These are phyloP conservation scores for Fusarium sp. DNA, from an alignment of 2,329 filamentous ascomycete species.

Conservation along the genomic window DNA sequence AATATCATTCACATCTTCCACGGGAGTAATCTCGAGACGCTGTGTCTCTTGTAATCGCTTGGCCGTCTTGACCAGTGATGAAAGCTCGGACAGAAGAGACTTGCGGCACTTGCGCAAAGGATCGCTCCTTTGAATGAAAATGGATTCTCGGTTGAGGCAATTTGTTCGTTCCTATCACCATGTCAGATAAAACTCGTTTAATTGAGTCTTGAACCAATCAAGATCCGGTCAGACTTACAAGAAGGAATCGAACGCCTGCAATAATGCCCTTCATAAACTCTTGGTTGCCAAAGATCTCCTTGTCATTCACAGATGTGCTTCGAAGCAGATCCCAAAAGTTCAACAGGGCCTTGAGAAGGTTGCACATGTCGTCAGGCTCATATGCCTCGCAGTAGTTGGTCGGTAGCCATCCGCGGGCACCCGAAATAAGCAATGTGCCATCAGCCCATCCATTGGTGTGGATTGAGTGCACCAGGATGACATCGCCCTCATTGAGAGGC, in stretches of 20 bases:
- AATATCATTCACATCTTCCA: slow-evolving; percentile 78
- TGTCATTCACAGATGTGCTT: slow-evolving; percentile 81
- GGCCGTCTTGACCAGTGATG: slow-evolving; percentile 88
- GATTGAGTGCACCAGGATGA: slow-evolving; percentile 94
- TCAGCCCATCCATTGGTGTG: slow-evolving; percentile 99
- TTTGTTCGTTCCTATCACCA: slow-evolving; percentile 82
- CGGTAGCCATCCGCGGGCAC: slow-evolving; percentile 92
- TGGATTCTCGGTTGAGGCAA: slow-evolving; percentile 87
- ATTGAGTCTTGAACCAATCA: not conserved
- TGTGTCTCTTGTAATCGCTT: slow-evolving; percentile 87
- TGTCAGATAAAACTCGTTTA: slow-evolving; percentile 26
- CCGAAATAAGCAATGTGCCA: slow-evolving; percentile 88
- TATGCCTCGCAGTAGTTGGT: slow-evolving; percentile 99
- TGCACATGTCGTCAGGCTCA: slow-evolving; percentile 88
- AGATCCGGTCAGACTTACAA: slow-evolving; percentile 72
- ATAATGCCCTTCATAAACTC: slow-evolving; percentile 96
- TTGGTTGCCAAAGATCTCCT: slow-evolving; percentile 87
- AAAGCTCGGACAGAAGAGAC: slow-evolving; percentile 89
- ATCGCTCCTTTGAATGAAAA: slow-evolving; percentile 81
- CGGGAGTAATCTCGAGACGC: slow-evolving; percentile 61
- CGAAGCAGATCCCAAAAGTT: slow-evolving; percentile 94
- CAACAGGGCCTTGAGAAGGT: slow-evolving; percentile 85
- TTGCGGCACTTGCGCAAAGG: slow-evolving; percentile 86
- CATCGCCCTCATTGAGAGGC: slow-evolving; percentile 89
- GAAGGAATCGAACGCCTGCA: slow-evolving; percentile 88